Base-by-base conservation (phyloP, 805 yeast species). In the Metschnikowia amazonensis region DNA sequence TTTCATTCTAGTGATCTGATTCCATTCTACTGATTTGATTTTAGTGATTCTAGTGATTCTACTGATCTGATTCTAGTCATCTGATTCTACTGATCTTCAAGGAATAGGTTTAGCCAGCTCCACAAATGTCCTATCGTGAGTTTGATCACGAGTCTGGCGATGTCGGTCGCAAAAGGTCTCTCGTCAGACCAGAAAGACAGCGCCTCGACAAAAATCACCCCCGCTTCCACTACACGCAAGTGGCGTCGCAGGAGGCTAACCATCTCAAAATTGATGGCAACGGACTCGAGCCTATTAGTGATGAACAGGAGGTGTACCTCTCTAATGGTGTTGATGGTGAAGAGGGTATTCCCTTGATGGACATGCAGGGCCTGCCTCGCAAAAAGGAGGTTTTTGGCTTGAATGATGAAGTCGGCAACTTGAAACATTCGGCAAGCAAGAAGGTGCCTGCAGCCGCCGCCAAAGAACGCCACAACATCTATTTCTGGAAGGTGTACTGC, bases 131-230 rank as follows among this genome's bases (percentile, higher is more conserved):
- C 14, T 71, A 67, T 57, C 66, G 58, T 44, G 74, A 69, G 51
- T 69, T 70, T 47, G 76, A 71, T 54, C 70, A 66, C 7, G 76
- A 71, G 49, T 39, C 70, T 4, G 74, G 72, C 27, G 69, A 64
- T 24, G 55, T 76, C 16, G 60, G 65, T 36, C 59, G 84, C 46
- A 86, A 84, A 61, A 74, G 80, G 54, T 86, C 97, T 0, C 70
- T 92, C 50, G 85, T 92, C 27, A 77, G 88, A 50, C 95, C 95
- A 3, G 98, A 92, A 59, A 79, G 98, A 54, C 81, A 85, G 32
- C 57, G 73, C 43, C 76, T 80, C 51, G 74, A 80, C 55, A 80
- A 78, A n/a, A 76, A 75, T 43, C 86, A 86, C 60, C 94, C 92
- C 2, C 80, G 83, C 46, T 86, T 74, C 65, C 89, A 86, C 63